phyloP scores from a whole-genome alignment of 257 asterid genomes.

The Linaria vulgaris region DNA sequence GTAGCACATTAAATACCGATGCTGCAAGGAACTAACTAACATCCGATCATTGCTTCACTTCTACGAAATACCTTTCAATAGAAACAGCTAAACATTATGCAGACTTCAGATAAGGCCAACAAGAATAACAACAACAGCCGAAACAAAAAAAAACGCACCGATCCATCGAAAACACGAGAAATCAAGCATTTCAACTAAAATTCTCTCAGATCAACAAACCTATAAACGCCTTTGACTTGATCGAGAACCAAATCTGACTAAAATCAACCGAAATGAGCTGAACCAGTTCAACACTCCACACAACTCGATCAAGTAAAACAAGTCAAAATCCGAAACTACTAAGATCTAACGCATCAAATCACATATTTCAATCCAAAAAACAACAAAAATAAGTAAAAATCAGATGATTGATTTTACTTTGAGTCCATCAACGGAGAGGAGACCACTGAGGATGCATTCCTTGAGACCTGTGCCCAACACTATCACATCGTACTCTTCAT shows the following conservation, averaged over 20 bases:
- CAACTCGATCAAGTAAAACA: slow-evolving; percentile 16
- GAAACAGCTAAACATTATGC: not conserved
- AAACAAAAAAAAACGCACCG: not conserved
- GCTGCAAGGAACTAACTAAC: too few species aligned
- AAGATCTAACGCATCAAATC: slow-evolving; percentile 16
- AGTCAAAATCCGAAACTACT: not conserved
- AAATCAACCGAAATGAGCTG: not conserved
- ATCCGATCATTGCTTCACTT: too few species aligned
- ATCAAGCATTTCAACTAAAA: not conserved
- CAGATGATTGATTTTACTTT: slow-evolving; percentile 33
- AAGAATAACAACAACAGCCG: not conserved
- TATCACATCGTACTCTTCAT: slow-evolving; percentile 68
- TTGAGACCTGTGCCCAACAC: slow-evolving; percentile 71
- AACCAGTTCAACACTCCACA: not conserved
- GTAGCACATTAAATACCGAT: too few species aligned
- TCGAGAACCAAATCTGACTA: slow-evolving; percentile 11
- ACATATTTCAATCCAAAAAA: not conserved
- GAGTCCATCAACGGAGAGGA: slow-evolving; percentile 62
- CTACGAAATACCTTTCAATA: not conserved
- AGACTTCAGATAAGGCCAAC: too few species aligned
- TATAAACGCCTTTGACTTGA: slow-evolving; percentile 11
- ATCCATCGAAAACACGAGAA: too few species aligned
- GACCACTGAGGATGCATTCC: slow-evolving; percentile 74
- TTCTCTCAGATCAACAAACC: slow-evolving; percentile 1
- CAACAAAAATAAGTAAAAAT: not conserved